Evolutionary conservation across 352 stramenopile genomes (phyloP), one percentile per base, ranked within the genome.

Genomic region (Nothophytophthora sp.): DNA sequence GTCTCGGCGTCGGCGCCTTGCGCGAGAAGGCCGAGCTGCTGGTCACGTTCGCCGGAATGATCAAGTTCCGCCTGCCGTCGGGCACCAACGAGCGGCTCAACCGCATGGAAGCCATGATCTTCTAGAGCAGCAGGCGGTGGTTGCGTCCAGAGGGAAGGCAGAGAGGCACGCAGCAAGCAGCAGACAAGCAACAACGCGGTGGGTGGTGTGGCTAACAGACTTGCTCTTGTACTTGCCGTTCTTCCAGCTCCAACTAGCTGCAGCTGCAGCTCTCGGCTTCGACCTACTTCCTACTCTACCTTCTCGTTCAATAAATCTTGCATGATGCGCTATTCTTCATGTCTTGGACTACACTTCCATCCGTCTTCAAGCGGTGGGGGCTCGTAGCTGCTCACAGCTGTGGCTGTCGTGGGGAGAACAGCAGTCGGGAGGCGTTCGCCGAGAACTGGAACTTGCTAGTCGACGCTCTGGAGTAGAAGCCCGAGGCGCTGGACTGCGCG

Each of bases 41-140:
- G 24, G 85, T 95, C 45, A 92, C 82, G 32, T 95, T 95, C 44
- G 79, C 85, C 3, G 85, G 85, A 16, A 93, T 95, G 85, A 86
- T 95, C 68, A 95, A 93, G 68, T 90, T 92, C 60, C 85, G 85
- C 29, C 55, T 93, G 34, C 85, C 85, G 7, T 67, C 81, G 8
- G 85, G 83, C 29, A 92, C 81, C 12, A 92, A 92, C 55, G 85
- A 93, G 53, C 78, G 83, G 23, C 59, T 95, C 32, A 90, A 91
- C 63, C 85, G 83, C 55, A 88, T 95, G 80, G 85, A 95, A 48
- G 68, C 73, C 51, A 94, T 94, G 83, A 94, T 94, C 67, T 89
- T 88, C 72, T 92, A 85, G 54, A 57, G 48, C 29, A 24, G 23
- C 34, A 34, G 33, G 48, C 22, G 30, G 22, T 15, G 29, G 20